Base-by-base conservation (phyloP, 1,284 basidiomycete genomes). In the Marasmius tenuissimus region DNA sequence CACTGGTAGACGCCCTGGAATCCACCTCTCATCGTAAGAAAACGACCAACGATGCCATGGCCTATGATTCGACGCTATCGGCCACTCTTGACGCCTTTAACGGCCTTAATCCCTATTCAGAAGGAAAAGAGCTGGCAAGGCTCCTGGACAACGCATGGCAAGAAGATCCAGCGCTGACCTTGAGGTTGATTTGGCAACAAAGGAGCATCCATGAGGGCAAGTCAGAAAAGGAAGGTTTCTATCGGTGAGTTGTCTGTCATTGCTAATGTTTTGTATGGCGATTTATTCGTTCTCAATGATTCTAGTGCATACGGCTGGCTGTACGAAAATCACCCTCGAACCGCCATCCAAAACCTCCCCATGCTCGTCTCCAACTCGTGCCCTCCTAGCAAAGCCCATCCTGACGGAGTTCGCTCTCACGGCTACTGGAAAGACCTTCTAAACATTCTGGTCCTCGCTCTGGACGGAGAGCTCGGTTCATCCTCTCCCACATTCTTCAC, bases 341-440 rank as follows among this genome's bases (percentile, higher is more conserved):
- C 87, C 0, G 87, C 86, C 9, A 83, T 87, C 57, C 66, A 70
- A 18, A 89, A 89, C 65, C 78, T 88, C 7, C 75, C 69, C 20
- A 72, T 74, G 59, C 75, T 87, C 18, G 80, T 86, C 51, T 72
- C 79, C 10, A 83, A 81, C 0, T 74, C 82, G 16, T 85, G 83
- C 67, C 64, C 67, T 39, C 65, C 68, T n/a, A 70, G 72, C 59
- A 70, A 68, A 57, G 5, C 68, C 35, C 66, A 69, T 39, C 70
- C 75, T 33, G 63, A 70, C 11, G n/a, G 20, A n/a, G 60, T 61
- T 9, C 67, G 70, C 7, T 65, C 83, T 2, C 86, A 89, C 61
- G 88, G 87, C 0, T 89, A 85, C 67, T 89, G 85, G 84, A 89
- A 89, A 70, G 87, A 89, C 64, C 75, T 89, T 22, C 78, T 88